phyloP scores from a whole-genome alignment of 805 yeast species.

The Clavispora santaluciae region DNA sequence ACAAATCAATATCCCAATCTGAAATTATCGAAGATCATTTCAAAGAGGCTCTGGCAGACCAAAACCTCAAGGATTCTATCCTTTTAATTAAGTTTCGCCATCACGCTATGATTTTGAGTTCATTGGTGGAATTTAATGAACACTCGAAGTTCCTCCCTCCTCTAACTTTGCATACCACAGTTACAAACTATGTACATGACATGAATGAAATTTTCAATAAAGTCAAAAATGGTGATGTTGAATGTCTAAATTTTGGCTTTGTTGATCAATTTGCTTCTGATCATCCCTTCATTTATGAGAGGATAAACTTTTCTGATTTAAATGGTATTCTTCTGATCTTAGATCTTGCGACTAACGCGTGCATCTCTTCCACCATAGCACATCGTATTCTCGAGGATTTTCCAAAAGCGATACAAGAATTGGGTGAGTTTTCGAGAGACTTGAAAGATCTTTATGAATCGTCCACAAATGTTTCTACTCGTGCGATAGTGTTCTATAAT shows the following conservation, averaged over 20 bases:
- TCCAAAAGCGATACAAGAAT: background rate
- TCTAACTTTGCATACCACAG: background rate
- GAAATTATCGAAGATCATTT: background rate
- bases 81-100: background rate
- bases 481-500: background rate
- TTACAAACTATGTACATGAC: background rate
- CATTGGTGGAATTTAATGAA: background rate
- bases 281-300: background rate
- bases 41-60: background rate
- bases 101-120: background rate
- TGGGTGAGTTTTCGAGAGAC: background rate
- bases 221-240: background rate
- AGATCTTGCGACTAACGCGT: background rate
- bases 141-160: background rate
- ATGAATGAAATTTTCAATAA: background rate
- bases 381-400: background rate
- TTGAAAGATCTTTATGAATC: background rate
- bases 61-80: background rate
- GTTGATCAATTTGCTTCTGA: background rate
- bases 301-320: background rate
- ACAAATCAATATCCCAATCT: background rate
- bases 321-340: background rate
- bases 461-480: background rate
- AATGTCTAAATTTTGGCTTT: background rate
- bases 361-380: background rate